Evolutionary conservation across 345 rosid species (phyloP), one percentile per base, ranked within the genome.

Genomic region (Hibiscus syriacus): DNA sequence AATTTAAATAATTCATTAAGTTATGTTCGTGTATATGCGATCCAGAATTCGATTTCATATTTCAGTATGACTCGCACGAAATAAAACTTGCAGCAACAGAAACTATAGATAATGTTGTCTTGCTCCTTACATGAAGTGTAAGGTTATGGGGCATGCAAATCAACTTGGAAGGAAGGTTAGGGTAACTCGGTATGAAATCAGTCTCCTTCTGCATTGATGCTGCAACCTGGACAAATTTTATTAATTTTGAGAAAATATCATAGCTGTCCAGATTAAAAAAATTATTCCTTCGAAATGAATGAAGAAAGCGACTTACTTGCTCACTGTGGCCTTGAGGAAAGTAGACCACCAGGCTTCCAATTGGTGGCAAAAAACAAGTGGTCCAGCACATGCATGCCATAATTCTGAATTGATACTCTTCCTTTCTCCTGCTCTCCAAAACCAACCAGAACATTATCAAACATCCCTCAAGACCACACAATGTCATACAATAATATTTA

Each of bases 111-210:
- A 58, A 8, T 16, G 32, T 26, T 66, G 70, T 56, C 45, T 67
- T 17, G 32, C 86, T 48, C 83, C 90, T 48, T 83, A 87, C 92
- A 72, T 87, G 92, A 55, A 87, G 70, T 12, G 85, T 85, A 13
- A 83, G 81, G 64, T 85, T 85, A 64, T 83, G 92, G 64, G 85
- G 88, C 79, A n/a, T n/a, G n/a, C n/a, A n/a, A n/a, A n/a, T n/a
- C n/a, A n/a, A n/a, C n/a, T n/a, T n/a, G n/a, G n/a, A n/a, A n/a
- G n/a, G n/a, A n/a, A n/a, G n/a, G n/a, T n/a, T n/a, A n/a, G n/a
- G n/a, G n/a, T n/a, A n/a, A n/a, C n/a, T n/a, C n/a, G n/a, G n/a
- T n/a, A n/a, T n/a, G n/a, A n/a, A n/a, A n/a, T n/a, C n/a, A n/a
- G n/a, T n/a, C n/a, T n/a, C n/a, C n/a, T n/a, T n/a, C n/a, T n/a